Evolutionary conservation across 148 eudicot species (phyloP).

Genomic region (Fagopyrum homotropicum): DNA sequence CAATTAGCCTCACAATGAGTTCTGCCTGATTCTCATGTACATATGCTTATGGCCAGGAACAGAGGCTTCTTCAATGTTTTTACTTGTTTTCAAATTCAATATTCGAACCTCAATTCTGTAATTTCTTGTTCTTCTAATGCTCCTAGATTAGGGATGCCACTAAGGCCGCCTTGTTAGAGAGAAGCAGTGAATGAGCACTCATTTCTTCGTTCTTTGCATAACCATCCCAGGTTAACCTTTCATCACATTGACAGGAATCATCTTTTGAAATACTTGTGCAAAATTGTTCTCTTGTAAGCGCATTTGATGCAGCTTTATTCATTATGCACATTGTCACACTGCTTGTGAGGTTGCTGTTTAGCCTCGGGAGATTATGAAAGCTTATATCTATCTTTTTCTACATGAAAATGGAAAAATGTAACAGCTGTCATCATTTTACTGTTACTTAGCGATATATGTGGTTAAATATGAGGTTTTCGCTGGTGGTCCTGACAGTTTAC

Average conservation of each 20-base stretch:
- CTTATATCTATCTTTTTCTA: neutral
- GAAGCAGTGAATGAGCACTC: slow-evolving; percentile 13
- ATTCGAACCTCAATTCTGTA: slow-evolving; percentile 9
- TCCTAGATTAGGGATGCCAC: slow-evolving; percentile 12
- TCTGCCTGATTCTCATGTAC: slow-evolving; percentile 43
- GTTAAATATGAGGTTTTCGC: no score
- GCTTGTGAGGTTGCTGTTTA: neutral
- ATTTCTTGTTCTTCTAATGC: slow-evolving; percentile 12
- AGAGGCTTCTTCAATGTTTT: neutral
- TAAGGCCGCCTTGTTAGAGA: slow-evolving; percentile 19
- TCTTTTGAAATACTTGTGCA: neutral
- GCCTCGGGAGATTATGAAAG: neutral
- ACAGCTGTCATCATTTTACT: no score
- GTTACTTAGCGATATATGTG: no score
- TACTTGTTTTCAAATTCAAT: slow-evolving; percentile 9
- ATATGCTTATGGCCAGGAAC: slow-evolving; percentile 27
- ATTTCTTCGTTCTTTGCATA: slow-evolving; percentile 11
- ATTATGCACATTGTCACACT: neutral
- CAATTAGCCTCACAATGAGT: slow-evolving; percentile 23
- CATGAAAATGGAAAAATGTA: no score
- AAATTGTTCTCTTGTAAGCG: neutral
- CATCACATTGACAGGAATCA: neutral
- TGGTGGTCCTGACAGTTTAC: no score
- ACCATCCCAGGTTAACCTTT: slow-evolving; percentile 3
- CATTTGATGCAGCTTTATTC: neutral